Base-by-base conservation (phyloP, 768 basidiomycete species). In the Auriscalpium orientale region DNA sequence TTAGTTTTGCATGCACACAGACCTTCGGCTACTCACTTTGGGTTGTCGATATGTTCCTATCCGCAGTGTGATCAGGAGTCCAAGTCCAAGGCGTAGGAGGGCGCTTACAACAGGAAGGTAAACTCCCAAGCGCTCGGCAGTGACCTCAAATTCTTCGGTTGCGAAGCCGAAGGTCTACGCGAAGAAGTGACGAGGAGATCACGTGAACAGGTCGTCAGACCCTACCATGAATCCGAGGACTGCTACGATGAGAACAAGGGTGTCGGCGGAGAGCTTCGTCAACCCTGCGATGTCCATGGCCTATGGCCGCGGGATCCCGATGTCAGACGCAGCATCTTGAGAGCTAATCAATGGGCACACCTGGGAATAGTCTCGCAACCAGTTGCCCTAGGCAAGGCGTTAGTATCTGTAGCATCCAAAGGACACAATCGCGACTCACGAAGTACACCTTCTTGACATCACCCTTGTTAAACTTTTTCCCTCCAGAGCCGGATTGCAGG, bases 21-120 rank as follows among this genome's bases (percentile, higher is more conserved):
- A 38, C 13, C 7, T 10, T 20, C 38, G 34, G 15, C 2, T 1
- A 51, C 72, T 49, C 62, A 80, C 80, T 84, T 87, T 1, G 88
- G 88, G 61, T 89, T 89, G 65, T 91, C 87, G 60, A 89, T 88
- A 63, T 89, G 88, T 72, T 88, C 83, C 76, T 79, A 59, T 35
- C 33, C 21, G 28, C 28, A 4, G 2, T 28, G 7, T 28, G 28
- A 28, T 28, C 28, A 28, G 28, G 28, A 5, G 7, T 1, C 28
- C 28, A 28, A 4, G 7, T 28, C 33, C n/a, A 52, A 51, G 13
- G 33, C n/a, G 4, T 56, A 38, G 12, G 12, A 15, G 33, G 9
- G 45, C 77, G 60, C 52, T 46, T 66, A 80, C 82, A 10, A 83
- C 81, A 4, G 86, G 86, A 2, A 88, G 76, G 67, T 89, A 89